Base-by-base conservation (phyloP, 202 grass and related monocot genomes). In the Digitaria exilis region DNA sequence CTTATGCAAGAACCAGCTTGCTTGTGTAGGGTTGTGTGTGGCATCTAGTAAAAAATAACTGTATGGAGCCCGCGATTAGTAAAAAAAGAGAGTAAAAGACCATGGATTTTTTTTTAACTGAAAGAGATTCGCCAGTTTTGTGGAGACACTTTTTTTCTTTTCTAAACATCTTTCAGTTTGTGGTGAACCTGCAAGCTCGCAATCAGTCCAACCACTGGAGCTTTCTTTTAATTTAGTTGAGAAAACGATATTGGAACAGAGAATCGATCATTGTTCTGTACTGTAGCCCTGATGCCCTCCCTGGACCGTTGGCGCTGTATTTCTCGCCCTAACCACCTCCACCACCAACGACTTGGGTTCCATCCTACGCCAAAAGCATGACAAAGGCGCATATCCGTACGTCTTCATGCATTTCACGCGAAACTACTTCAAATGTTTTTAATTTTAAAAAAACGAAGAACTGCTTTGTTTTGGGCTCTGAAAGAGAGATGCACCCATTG, bases 291-390 rank as follows among this genome's bases (percentile, higher is more conserved):
- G 34, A 35, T 46, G 14, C 14, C 59, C 45, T 44, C 54, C 15
- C 15, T 72, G 35, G 54, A 34, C 61, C n/a, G 51, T 51, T 18
- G 32, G 15, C 57, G 43, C 29, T n/a, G 31, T 25, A 10, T 52
- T 52, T 58, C 16, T 73, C 12, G 39, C 57, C 39, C 35, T 18
- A 80, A 50, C 28, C 52, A 67, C 68, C 57, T 57, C 66, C 37
- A 29, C 44, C 50, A 54, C 18, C 18, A 51, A 79, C 9, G 2
- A n/a, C 29, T 9, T 84, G 69, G 72, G 74, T 59, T 73, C 18
- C n/a, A 56, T 58, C 48, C 48, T 80, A 80, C 48, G 58, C 52
- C 7, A 84, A 42, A 42, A 79, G 65, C 41, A 74, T 2, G 9
- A 21, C 25, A 55, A 29, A 65, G 44, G 12, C 42, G 25, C 31